phyloP scores from a whole-genome alignment of 2,329 filamentous ascomycete species.

The Cladosporium sp. region DNA sequence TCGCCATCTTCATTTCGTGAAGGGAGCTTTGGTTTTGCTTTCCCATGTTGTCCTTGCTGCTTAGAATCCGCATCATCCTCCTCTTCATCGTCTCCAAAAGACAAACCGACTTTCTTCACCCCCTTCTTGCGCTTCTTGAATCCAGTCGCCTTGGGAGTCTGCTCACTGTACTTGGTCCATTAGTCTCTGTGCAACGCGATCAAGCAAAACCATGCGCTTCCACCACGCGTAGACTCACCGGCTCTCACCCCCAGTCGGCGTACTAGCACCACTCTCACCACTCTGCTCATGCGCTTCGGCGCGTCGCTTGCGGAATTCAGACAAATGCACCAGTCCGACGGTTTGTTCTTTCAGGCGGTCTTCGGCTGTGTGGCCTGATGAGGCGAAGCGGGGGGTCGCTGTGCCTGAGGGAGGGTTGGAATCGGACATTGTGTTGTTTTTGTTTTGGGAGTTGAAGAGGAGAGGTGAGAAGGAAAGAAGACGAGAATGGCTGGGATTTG shows the following conservation, averaged over 20 bases:
- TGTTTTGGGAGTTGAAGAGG: too few species aligned
- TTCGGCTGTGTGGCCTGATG: slow-evolving; percentile 70
- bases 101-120: slow-evolving; percentile 57
- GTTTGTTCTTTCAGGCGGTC: slow-evolving; percentile 80
- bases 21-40: neutral
- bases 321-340: slow-evolving; percentile 84
- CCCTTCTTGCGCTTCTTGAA: slow-evolving; percentile 55
- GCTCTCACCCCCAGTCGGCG: slow-evolving; percentile 42
- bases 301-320: slow-evolving; percentile 92
- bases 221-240: neutral
- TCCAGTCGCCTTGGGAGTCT: slow-evolving; percentile 41
- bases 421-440: neutral
- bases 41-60: neutral
- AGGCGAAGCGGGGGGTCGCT: slow-evolving; percentile 57
- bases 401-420: slow-evolving; percentile 15
- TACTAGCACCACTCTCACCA: slow-evolving; percentile 55
- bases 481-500: too few species aligned
- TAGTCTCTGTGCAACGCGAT: slow-evolving; percentile 35
- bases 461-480: too few species aligned
- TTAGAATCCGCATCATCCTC: slow-evolving; percentile 45
- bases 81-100: slow-evolving; percentile 67
- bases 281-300: slow-evolving; percentile 82
- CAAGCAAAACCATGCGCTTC: neutral
- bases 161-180: slow-evolving; percentile 54
- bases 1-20: neutral